Base-by-base conservation (phyloP, 345 rosid species). In the Acer negundo region DNA sequence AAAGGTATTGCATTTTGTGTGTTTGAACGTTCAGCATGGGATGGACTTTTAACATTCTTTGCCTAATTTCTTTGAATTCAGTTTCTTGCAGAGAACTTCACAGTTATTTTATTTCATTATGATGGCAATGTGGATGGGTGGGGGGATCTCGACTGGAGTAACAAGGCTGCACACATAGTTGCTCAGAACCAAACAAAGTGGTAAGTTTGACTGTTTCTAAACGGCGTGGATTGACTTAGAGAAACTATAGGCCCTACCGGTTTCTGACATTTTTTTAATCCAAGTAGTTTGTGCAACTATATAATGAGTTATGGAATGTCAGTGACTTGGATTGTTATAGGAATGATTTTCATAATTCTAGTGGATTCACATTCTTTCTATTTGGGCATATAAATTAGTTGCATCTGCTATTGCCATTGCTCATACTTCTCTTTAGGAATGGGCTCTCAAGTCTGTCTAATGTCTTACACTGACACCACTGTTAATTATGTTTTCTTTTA, bases 181-280 rank as follows among this genome's bases (percentile, higher is more conserved):
- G 99, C 97, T 80, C 89, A 87, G 73, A 96, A 96, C 87, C 99
- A 96, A 76, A 96, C 98, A 20, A 96, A 96, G 80, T 96, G 99
- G 99, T 95, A 80, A 59, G 81, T 4, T 62, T 74, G 63, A 26
- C 20, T 71, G 22, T 31, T 40, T 74, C 67, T n/a, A 16, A 74
- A 72, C 20, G 16, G 67, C 59, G 51, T 38, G 44, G 20, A 46
- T 35, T 42, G 46, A 9, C 15, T 63, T 26, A 35, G 44, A 26
- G 10, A 26, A 26, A 49, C 16, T 20, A n/a, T n/a, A 46, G 40
- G 4, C 17, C 10, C 7, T 0, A 8, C 22, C 55, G 7, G 15
- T 59, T 22, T 72, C 42, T 5, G 38, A 42, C 67, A 6, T 38
- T 5, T n/a, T 72, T 31, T 59, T 31, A 17, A 31, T 56, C 40